Base-by-base conservation (phyloP, 345 rosid genomes). In the Pugionium dolabratum region DNA sequence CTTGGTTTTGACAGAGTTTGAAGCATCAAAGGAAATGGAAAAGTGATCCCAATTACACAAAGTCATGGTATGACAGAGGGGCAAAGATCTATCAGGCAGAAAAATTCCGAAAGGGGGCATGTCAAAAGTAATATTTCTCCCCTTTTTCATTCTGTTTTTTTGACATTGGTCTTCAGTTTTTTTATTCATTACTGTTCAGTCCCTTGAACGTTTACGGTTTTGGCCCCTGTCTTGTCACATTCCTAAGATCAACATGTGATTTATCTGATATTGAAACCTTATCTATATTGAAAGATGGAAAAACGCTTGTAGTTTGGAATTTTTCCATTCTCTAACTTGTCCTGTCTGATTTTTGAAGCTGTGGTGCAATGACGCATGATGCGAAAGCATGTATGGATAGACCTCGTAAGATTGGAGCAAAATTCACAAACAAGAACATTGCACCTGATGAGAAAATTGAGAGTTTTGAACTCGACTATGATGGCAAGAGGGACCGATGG, bases 381-480 rank as follows among this genome's bases (percentile, higher is more conserved):
- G 64, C 70, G 0, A 94, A 85, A 67, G 49, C 86, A 8, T 94
- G 97, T 79, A 82, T 84, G 86, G 96, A 90, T 25, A 88, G 97
- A 59, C 97, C 95, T 25, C 79, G 91, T 50, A 75, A 84, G 67
- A 59, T 75, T 11, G 97, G 98, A 61, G 98, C 97, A 9, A 79
- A 80, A 60, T 84, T 78, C 83, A 94, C 92, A 3, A 88, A 64
- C 76, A 88, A 54, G 75, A 80, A 80, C 75, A 88, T 94, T 62
- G 97, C 92, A 28, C 89, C 96, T 18, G 99, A 88, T 82, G 97
- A 94, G 64, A 88, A 88, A 63, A 75, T 88, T 52, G 96, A 90
- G 72, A 76, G 79, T 2, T 85, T 94, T 69, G 99, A 90, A 65
- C 86, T 94, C 32, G 90, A 90, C 56, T 88, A 90, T 49, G 96